Conservation (phyloP, 2,329 filamentous ascomycete genomes). For the Trichothecium roseum region DNA sequence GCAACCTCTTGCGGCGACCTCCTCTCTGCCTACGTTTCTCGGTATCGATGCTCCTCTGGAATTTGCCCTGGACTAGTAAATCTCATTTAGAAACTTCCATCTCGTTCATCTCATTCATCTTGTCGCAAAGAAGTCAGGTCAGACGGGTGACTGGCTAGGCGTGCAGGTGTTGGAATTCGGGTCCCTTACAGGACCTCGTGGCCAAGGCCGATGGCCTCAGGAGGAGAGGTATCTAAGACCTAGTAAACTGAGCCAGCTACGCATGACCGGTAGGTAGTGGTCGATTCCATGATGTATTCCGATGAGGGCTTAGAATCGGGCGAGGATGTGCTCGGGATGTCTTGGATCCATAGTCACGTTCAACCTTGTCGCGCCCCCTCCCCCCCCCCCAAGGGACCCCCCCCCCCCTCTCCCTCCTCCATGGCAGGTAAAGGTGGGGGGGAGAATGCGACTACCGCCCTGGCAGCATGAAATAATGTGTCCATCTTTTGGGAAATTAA, state of each 20-base stretch:
- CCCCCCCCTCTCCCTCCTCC: constrained; percentile 8
- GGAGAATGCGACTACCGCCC: constrained; percentile 7
- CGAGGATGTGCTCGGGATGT: constrained; percentile 20
- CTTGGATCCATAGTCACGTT: constrained; percentile 26
- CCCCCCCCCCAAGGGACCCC: too few relatives aligned
- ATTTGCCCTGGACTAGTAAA: too few relatives aligned
- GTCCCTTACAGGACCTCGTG: constrained; percentile 18
- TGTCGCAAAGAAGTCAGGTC: too few relatives aligned
- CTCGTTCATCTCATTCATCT: too few relatives aligned
- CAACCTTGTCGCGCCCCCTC: constrained; percentile 14
- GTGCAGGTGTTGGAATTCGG: constrained; percentile 7
- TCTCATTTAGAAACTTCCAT: too few relatives aligned
- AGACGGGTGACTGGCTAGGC: constrained; percentile 1
- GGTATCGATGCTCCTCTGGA: too few relatives aligned
- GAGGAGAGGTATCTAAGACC: too few relatives aligned
- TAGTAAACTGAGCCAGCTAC: constrained; percentile 5
- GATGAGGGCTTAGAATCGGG: constrained; percentile 13
- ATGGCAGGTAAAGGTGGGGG: constrained; percentile 9
- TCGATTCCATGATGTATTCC: constrained; percentile 15
- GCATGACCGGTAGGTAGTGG: constrained; percentile 14
- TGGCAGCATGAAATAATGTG: not conserved
- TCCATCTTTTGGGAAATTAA: not conserved
- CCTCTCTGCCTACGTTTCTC: too few relatives aligned
- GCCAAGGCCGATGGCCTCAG: constrained; percentile 5
- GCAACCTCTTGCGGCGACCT: too few relatives aligned